These are phyloP conservation scores for Paramecium pentaurelia DNA, from an alignment of 73 alveolate genomes.

Conservation along the genomic window DNA sequence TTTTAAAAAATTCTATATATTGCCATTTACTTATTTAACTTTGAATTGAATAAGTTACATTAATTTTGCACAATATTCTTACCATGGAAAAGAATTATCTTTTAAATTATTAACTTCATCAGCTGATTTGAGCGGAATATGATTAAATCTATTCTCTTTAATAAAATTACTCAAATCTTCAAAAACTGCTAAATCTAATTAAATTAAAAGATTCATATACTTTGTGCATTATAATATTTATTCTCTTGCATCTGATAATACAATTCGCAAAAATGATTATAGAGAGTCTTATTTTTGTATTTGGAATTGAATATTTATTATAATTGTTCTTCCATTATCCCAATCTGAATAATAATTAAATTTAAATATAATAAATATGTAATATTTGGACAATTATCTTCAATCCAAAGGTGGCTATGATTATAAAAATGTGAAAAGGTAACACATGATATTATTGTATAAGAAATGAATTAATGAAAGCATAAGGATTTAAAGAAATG, in stretches of 20 bases:
- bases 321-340: conserved; percentile 31
- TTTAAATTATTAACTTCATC: conserved; percentile 4
- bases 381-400: conserved; percentile 15
- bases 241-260: conserved; percentile 25
- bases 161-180: conserved; percentile 45
- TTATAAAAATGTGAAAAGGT: background rate
- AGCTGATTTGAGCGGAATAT: background rate
- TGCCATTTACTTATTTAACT: background rate
- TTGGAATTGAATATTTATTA: background rate
- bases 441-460: background rate
- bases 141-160: conserved; percentile 20
- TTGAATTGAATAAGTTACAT: conserved; percentile 15
- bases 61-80: background rate
- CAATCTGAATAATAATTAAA: conserved; percentile 19
- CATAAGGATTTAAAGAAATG: conserved; percentile 51
- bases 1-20: background rate
- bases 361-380: background rate
- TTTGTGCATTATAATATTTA: background rate
- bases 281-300: conserved; percentile 14
- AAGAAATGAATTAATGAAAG: background rate
- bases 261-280: conserved; percentile 8
- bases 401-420: background rate
- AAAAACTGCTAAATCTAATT: background rate
- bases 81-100: background rate
- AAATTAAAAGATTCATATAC: background rate